A percentile compares a stretch with the other conserved stretches of the same genome.
Evolutionary conservation across 73 alveolate genomes (phyloP).

Genomic region (Stentor coeruleus): DNA sequence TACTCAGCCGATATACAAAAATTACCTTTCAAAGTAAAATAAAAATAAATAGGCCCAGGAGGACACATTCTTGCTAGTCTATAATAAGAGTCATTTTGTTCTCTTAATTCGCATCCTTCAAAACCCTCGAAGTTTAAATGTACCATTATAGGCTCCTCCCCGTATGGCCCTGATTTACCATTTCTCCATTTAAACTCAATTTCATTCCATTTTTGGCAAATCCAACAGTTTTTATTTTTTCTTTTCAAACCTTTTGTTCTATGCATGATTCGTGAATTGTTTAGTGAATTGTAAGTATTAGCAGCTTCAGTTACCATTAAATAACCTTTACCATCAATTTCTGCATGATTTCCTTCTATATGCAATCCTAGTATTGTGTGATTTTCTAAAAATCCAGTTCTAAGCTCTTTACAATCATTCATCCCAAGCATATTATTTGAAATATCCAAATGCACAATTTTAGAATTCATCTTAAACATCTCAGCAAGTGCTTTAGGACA

Average conservation of each 20-base stretch:
- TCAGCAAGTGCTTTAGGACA: not conserved
- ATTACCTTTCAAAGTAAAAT: not conserved
- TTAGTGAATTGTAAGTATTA: not conserved
- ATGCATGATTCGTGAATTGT: not conserved
- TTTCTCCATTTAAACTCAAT: not conserved
- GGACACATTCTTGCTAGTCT: not conserved
- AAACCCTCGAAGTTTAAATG: not conserved
- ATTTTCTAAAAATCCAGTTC: not conserved
- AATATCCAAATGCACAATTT: not conserved
- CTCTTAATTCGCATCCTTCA: not conserved
- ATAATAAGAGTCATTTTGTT: not conserved
- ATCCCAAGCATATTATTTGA: not conserved
- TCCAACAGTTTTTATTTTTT: not conserved
- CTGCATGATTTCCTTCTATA: not conserved
- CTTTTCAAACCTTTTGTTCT: not conserved
- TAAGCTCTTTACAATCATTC: not conserved
- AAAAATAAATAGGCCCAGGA: slow-evolving; percentile 1
- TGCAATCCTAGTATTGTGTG: not conserved
- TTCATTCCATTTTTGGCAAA: not conserved
- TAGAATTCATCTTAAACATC: not conserved
- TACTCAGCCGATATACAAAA: not conserved
- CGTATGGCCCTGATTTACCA: not conserved
- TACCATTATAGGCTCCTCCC: not conserved
- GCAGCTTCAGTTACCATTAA: not conserved
- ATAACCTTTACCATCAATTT: not conserved